phyloP scores from a whole-genome alignment of 768 basidiomycete species.

The Gloeopeniophorella convolvens region DNA sequence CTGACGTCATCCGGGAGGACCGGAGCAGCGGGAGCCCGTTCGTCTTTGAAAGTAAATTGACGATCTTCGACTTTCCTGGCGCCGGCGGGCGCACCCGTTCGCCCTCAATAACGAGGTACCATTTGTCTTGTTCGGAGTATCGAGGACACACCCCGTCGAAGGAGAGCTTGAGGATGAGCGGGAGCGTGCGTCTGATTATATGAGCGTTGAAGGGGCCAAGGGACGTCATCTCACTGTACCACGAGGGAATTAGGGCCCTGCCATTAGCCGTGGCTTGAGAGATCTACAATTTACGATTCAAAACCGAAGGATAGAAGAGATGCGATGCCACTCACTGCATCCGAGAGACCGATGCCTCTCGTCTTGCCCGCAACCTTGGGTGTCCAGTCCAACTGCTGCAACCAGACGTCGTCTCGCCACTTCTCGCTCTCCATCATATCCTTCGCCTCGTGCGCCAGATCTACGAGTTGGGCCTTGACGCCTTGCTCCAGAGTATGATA shows the following conservation, averaged over 20 bases:
- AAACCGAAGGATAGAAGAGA: neutral
- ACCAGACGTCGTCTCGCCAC: conserved; percentile 77
- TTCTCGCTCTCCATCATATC: conserved; percentile 40
- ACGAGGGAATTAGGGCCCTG: conserved; percentile 34
- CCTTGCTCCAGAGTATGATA: conserved; percentile 66
- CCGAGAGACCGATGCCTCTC: conserved; percentile 44
- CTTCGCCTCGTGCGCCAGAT: conserved; percentile 57
- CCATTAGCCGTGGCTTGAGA: neutral
- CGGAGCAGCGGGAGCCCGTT: conserved; percentile 43
- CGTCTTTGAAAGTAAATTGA: conserved; percentile 38
- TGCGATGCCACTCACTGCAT: conserved; percentile 24
- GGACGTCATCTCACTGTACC: conserved; percentile 47
- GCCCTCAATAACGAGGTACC: conserved; percentile 50
- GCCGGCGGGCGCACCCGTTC: conserved; percentile 37
- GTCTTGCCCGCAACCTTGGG: conserved; percentile 73
- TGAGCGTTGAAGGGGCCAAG: conserved; percentile 37
- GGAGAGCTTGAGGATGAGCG: conserved; percentile 57
- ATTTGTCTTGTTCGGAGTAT: conserved; percentile 49
- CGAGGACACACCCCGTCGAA: conserved; percentile 57
- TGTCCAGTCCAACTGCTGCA: conserved; percentile 92
- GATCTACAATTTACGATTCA: neutral
- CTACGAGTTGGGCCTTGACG: conserved; percentile 53
- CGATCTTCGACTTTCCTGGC: conserved; percentile 37
- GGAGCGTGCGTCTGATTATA: conserved; percentile 50
- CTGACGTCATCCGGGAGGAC: conserved; percentile 36